Evolutionary conservation across 148 eudicot genomes (phyloP).

Genomic region (Limonium bicolor): DNA sequence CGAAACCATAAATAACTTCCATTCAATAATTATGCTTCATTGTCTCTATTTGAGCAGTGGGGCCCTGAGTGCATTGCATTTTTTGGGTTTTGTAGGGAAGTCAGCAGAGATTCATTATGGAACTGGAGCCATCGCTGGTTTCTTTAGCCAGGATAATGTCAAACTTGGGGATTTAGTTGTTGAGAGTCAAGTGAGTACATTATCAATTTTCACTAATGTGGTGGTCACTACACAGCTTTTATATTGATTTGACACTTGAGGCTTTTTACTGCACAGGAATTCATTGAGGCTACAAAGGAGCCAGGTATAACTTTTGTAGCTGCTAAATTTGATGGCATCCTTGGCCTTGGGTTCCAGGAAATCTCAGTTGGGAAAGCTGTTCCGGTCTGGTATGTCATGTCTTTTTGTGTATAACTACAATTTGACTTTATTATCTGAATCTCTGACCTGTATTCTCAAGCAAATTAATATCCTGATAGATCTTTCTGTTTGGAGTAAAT

Average conservation of each 20-base stretch:
- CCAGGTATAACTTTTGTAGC: slow-evolving; percentile 70
- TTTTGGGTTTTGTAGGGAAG: slow-evolving; percentile 27
- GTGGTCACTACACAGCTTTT: not conserved
- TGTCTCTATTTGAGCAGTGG: too few species aligned
- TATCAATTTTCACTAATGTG: not conserved
- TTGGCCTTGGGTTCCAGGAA: slow-evolving; percentile 85
- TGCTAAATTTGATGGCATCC: slow-evolving; percentile 91
- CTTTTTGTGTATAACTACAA: not conserved
- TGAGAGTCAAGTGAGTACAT: slow-evolving; percentile 40
- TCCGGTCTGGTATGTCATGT: slow-evolving; percentile 69
- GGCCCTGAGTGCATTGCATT: not conserved
- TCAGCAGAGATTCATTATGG: slow-evolving; percentile 66
- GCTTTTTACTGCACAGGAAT: slow-evolving; percentile 24
- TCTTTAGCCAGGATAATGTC: slow-evolving; percentile 51
- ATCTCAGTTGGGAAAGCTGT: slow-evolving; percentile 74
- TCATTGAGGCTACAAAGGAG: slow-evolving; percentile 92
- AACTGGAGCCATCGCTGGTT: slow-evolving; percentile 67
- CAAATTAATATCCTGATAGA: not conserved
- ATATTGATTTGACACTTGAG: not conserved
- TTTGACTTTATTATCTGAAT: not conserved
- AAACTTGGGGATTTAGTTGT: slow-evolving; percentile 55
- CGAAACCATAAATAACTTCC: too few species aligned
- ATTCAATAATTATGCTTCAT: too few species aligned
- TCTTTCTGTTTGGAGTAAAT: not conserved
- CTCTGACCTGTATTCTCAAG: not conserved